Evolutionary conservation across 2,329 filamentous ascomycete species (phyloP).

Genomic region (Penicillium capsulatum): DNA sequence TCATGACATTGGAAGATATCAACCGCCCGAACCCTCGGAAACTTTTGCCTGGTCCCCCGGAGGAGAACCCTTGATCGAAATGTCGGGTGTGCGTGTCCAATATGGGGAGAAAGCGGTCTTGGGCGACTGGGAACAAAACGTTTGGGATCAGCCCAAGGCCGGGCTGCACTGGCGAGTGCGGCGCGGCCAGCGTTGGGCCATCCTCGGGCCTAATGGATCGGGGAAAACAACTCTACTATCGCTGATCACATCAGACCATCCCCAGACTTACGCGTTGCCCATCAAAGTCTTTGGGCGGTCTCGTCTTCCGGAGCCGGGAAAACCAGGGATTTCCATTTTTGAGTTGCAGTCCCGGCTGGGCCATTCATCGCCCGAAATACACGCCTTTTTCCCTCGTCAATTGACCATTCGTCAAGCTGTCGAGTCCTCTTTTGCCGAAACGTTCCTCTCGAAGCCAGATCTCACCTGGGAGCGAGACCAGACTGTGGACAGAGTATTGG

Average conservation of each 20-base stretch:
- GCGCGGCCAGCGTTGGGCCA: slow-evolving; percentile 80
- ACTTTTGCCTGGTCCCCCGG: slow-evolving; percentile 20
- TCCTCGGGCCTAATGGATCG: slow-evolving; percentile 89
- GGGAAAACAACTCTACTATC: slow-evolving; percentile 95
- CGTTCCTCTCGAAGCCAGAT: slow-evolving; percentile 67
- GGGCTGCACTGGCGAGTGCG: slow-evolving; percentile 81
- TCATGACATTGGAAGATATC: slow-evolving; percentile 20
- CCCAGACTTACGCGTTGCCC: slow-evolving; percentile 85
- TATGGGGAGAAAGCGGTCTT: slow-evolving; percentile 76
- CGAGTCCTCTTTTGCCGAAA: slow-evolving; percentile 86
- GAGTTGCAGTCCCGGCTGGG: slow-evolving; percentile 87
- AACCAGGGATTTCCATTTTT: slow-evolving; percentile 79
- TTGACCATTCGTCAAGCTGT: slow-evolving; percentile 70
- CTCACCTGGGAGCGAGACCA: slow-evolving; percentile 55
- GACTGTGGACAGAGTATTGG: slow-evolving; percentile 65
- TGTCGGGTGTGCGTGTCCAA: slow-evolving; percentile 75
- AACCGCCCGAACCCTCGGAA: slow-evolving; percentile 15
- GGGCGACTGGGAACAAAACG: slow-evolving; percentile 69
- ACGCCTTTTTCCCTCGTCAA: slow-evolving; percentile 81
- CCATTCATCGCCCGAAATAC: slow-evolving; percentile 89
- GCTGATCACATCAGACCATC: slow-evolving; percentile 90
- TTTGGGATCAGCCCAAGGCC: slow-evolving; percentile 47
- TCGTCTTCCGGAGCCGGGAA: slow-evolving; percentile 68
- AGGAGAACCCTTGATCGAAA: slow-evolving; percentile 75
- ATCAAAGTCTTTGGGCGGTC: slow-evolving; percentile 80